Base-by-base conservation (phyloP, 1,284 basidiomycete genomes). In the Cutaneotrichosporon sp. region DNA sequence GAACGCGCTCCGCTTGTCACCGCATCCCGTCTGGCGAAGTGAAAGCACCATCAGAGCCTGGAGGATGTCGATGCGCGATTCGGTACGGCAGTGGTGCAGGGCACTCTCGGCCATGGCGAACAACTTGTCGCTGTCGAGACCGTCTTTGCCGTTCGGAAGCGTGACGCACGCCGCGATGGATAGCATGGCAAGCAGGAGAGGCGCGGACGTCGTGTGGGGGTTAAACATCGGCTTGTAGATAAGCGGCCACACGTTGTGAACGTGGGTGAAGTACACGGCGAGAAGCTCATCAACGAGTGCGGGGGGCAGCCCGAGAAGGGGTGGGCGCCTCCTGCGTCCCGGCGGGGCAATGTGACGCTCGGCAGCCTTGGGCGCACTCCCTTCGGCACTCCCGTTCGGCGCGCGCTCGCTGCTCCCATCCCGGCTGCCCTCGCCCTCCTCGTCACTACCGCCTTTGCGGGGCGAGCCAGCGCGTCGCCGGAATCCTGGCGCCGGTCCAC, bases 41-140 rank as follows among this genome's bases (percentile, higher is more conserved):
- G 72, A 72, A 20, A 78, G 62, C 29, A 77, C 55, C 54, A 76
- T 67, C 39, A 75, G 65, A 9, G 68, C 63, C 55, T 78, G 76
- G 2, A 72, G 59, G 11, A 67, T 60, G 45, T 71, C 67, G 22
- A 72, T 60, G 8, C 67, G 60, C 7, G 57, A 60, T 42, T 67
- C 65, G 25, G 58, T 59, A 9, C 63, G 59, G 14, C 56, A 60
- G 29, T 62, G 58, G 29, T 62, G 62, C 16, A 72, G 60, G 6
- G 60, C 56, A 14, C 57, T 52, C 43, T 72, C 66, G 9, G 71
- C 70, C 61, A 67, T 65, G 4, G 38, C 44, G 43, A 66, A 68
- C 4, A 90, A 75, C 47, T 79, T 77, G 66, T 89, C 85, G 1
- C 84, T 80, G 2, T 72, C 77, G 72, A 89, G 82, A 4, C 76